These are phyloP conservation scores for Ensete glaucum DNA, from an alignment of 176 grass and related monocot genomes.

Conservation along the genomic window DNA sequence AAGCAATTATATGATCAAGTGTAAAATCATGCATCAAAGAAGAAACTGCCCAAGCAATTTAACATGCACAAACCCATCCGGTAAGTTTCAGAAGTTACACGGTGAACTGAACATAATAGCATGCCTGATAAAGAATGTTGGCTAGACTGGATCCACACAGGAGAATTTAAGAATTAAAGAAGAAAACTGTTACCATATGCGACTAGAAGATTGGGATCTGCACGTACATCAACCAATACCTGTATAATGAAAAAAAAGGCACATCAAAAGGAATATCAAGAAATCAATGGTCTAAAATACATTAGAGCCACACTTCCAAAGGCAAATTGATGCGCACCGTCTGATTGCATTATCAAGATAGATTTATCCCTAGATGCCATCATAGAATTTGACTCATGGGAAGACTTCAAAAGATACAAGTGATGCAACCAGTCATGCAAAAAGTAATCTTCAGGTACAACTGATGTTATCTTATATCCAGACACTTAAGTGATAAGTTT, in stretches of 20 bases:
- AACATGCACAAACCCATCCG: no score
- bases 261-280: neutral
- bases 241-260: conserved; percentile 29
- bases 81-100: no score
- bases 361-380: no score
- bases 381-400: no score
- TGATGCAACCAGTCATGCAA: no score
- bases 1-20: neutral
- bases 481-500: neutral
- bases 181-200: conserved; percentile 60
- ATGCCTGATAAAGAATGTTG: neutral
- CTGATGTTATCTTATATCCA: no score
- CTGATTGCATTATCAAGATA: no score
- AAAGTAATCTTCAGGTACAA: no score
- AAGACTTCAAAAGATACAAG: no score
- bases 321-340: neutral
- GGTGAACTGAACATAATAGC: no score
- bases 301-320: neutral
- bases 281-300: neutral
- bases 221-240: conserved; percentile 87
- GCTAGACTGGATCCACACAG: neutral
- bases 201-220: conserved; percentile 89
- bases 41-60: no score
- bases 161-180: neutral
- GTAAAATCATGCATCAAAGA: no score